Evolutionary conservation across 2,329 filamentous ascomycete genomes (phyloP), one percentile per base, ranked within the genome.

Genomic region (Aspergillus calidoustus): DNA sequence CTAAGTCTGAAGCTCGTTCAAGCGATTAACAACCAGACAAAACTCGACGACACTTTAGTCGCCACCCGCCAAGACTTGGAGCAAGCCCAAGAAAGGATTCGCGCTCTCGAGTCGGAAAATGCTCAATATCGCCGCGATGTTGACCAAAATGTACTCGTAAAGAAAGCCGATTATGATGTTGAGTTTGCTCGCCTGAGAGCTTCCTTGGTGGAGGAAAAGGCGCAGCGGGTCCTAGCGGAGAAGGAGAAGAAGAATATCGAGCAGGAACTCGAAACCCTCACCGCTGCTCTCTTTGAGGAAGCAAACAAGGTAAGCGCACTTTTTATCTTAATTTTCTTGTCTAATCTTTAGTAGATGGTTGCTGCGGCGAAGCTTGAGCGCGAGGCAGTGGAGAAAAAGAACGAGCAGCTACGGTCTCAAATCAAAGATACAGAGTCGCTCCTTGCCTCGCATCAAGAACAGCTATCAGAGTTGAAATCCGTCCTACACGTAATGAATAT

Each of bases 1-100:
- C 83, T 99, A 34, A 98, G 93, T 79, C 94, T 93, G 53, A 99
- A 99, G 77, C 87, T 99, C 65, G 94, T 99, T 70, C 94, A 95
- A 73, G 94, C 95, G 49, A 97, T 99, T 79, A 99, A 99, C 75
- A 91, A 96, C 76, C 93, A 97, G 77, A 97, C 93, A 7, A 89
- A 86, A 23, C 85, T 99, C 49, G 95, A 98, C 77, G 95, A 99
- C 76, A 91, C 88, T 11, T 83, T 99, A 19, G 90, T 92, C 54
- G 88, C 88, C 55, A 91, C 93, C 17, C 87, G 93, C 43, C 89
- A 93, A 74, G 93, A 98, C 73, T 82, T 98, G 51, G 92, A 96
- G 58, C 77, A 85, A 38, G 87, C 92, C 8, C 86, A 84, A 62
- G 86, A 89, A 52, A 86, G 85, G 69, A 86, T 96, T 57, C 83